phyloP scores from a whole-genome alignment of 1,284 basidiomycete genomes.

The Tilletia caries region DNA sequence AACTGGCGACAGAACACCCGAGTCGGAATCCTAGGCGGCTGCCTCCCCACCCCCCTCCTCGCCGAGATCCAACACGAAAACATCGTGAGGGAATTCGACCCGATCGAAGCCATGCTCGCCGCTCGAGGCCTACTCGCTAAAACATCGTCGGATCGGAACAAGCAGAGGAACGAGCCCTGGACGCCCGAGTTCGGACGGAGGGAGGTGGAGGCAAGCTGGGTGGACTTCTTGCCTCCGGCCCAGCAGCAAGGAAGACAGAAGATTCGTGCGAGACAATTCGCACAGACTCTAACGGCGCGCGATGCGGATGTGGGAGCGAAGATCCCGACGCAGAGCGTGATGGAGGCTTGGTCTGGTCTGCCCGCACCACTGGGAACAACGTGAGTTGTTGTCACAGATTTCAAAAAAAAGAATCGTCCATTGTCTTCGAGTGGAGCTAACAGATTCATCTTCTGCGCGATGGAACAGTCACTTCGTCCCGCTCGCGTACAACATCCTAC shows the following conservation, averaged over 20 bases:
- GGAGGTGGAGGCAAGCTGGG: conserved; percentile 18
- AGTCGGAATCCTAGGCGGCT: conserved; percentile 41
- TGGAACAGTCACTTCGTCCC: conserved; percentile 30
- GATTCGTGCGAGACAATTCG: conserved; percentile 17
- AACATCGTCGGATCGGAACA: not conserved
- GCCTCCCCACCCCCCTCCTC: conserved; percentile 40
- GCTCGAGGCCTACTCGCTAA: conserved; percentile 32
- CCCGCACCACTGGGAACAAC: not conserved
- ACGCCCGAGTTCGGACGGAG: not conserved
- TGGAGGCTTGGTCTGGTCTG: conserved; percentile 20
- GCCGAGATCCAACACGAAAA: not conserved
- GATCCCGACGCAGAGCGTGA: conserved; percentile 24
- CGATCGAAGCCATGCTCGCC: conserved; percentile 41
- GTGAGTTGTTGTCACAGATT: not conserved
- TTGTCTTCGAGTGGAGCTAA: no score
- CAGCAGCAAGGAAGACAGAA: not conserved
- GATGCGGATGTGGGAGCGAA: conserved; percentile 24
- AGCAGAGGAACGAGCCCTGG: not conserved
- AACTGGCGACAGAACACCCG: conserved; percentile 49
- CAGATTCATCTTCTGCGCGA: no score
- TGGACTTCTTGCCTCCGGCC: conserved; percentile 19
- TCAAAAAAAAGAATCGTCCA: no score
- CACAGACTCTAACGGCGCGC: conserved; percentile 24
- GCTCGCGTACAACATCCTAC: conserved; percentile 32
- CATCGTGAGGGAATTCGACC: conserved; percentile 20